phyloP scores from a whole-genome alignment of 495 filamentous ascomycete genomes.

The Eremomyces bilateralis region DNA sequence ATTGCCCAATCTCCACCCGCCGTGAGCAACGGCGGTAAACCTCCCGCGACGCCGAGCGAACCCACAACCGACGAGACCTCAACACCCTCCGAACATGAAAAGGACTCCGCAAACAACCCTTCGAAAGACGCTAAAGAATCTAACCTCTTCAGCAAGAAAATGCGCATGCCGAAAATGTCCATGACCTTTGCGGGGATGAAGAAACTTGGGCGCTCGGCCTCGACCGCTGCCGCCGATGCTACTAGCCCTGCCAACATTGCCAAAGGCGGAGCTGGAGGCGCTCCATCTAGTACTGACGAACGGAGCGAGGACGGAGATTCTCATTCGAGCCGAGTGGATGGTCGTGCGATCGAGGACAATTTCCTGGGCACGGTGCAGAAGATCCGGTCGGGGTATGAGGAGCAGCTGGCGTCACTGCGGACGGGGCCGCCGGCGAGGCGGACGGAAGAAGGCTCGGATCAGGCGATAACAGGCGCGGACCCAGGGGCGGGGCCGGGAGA shows the following conservation, averaged over 20 bases:
- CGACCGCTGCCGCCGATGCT: conserved; percentile 52
- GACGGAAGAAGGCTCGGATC: conserved; percentile 30
- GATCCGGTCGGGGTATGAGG: conserved; percentile 58
- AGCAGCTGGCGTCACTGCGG: too few species aligned
- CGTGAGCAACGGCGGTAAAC: conserved; percentile 52
- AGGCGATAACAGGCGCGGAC: too few species aligned
- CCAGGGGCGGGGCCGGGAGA: too few species aligned
- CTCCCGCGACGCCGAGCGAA: conserved; percentile 43
- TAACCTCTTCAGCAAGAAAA: conserved; percentile 70
- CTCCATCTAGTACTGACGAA: conserved; percentile 33
- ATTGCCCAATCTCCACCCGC: conserved; percentile 26
- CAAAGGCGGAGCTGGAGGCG: not conserved
- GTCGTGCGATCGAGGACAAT: conserved; percentile 65
- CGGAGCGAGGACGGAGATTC: conserved; percentile 59
- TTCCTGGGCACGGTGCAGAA: conserved; percentile 61
- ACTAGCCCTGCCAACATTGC: conserved; percentile 25
- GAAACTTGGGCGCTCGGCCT: conserved; percentile 52
- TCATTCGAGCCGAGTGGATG: conserved; percentile 33
- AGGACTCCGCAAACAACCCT: too few species aligned
- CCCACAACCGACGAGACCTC: conserved; percentile 3
- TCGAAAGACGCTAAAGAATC: too few species aligned
- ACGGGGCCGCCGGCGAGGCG: too few species aligned
- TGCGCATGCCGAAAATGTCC: conserved; percentile 64
- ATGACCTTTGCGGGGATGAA: too few species aligned
- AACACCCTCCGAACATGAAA: too few species aligned